Evolutionary conservation across 805 yeast species (phyloP).

Genomic region (Blastobotrys mokoenaii): DNA sequence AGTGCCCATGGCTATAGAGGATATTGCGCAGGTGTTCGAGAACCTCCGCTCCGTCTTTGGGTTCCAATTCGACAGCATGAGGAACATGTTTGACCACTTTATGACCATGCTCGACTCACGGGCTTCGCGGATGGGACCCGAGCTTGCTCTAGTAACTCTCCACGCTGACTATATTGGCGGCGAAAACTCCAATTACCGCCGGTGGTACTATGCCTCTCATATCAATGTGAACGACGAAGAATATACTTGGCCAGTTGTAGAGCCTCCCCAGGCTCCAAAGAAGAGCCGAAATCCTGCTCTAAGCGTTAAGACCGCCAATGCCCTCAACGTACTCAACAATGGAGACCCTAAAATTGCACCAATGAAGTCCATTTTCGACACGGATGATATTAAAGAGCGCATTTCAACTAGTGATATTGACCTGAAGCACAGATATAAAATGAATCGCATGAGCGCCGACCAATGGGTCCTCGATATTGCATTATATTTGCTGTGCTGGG

Average conservation of each 20-base stretch:
- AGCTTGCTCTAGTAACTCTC: constrained; percentile 60
- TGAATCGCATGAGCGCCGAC: constrained; percentile 43
- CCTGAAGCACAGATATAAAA: constrained; percentile 40
- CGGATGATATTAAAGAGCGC: background rate
- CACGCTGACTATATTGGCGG: constrained; percentile 95
- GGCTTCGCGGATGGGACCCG: constrained; percentile 67
- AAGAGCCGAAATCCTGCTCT: background rate
- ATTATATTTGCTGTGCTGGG: constrained; percentile 59
- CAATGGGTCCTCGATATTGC: constrained; percentile 63
- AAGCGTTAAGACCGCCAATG: background rate
- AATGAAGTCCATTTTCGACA: no score
- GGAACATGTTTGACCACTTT: constrained; percentile 74
- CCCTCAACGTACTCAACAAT: no score
- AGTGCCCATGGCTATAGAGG: constrained; percentile 64
- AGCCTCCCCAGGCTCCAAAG: constrained; percentile 33
- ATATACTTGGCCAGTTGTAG: constrained; percentile 42
- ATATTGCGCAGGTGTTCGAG: constrained; percentile 52
- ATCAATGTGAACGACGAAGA: constrained; percentile 60
- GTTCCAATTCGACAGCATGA: constrained; percentile 70
- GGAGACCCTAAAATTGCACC: no score
- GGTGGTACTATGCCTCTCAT: constrained; percentile 89
- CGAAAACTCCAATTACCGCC: constrained; percentile 72
- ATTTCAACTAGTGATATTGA: background rate
- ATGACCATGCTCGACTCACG: constrained; percentile 81
- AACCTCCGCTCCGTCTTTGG: constrained; percentile 63